A percentile compares a stretch with the other conserved stretches of the same genome.
phyloP scores from a whole-genome alignment of 768 basidiomycete genomes.

The Hygrophoropsis aurantiaca region DNA sequence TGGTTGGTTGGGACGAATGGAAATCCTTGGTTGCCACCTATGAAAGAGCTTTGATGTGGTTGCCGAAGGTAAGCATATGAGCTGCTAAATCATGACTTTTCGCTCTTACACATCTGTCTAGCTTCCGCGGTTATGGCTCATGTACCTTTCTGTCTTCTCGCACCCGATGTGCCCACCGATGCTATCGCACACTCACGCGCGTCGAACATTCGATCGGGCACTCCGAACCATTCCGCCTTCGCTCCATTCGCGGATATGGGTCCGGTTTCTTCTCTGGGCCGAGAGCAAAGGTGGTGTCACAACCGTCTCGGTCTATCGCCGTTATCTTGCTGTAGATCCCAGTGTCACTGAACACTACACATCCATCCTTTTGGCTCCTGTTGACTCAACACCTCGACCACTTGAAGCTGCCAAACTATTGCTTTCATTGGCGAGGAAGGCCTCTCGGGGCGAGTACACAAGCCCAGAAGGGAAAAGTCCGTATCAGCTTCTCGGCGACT shows the following conservation, averaged over 20 bases:
- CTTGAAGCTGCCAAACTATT: slow-evolving; percentile 93
- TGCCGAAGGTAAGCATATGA: slow-evolving; percentile 64
- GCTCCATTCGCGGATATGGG: slow-evolving; percentile 90
- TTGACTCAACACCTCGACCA: slow-evolving; percentile 67
- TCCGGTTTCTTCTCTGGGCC: slow-evolving; percentile 89
- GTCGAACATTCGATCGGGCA: slow-evolving; percentile 92
- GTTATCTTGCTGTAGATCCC: slow-evolving; percentile 84
- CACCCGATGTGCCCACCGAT: slow-evolving; percentile 87
- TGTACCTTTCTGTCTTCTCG: slow-evolving; percentile 87
- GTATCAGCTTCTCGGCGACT: slow-evolving; percentile 90
- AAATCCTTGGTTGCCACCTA: slow-evolving; percentile 81
- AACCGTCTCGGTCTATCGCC: slow-evolving; percentile 79
- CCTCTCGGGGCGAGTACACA: slow-evolving; percentile 76
- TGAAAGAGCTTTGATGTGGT: slow-evolving; percentile 93
- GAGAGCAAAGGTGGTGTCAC: slow-evolving; percentile 79
- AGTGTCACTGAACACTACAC: slow-evolving; percentile 80
- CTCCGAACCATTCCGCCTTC: slow-evolving; percentile 92
- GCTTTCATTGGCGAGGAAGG: slow-evolving; percentile 79
- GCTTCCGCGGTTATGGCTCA: slow-evolving; percentile 93
- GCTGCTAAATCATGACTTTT: too few relatives aligned
- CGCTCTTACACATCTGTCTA: slow-evolving; percentile 29
- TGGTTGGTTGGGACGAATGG: slow-evolving; percentile 98
- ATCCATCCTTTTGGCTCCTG: slow-evolving; percentile 58
- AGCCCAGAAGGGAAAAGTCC: slow-evolving; percentile 94
- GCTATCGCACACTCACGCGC: slow-evolving; percentile 86